Evolutionary conservation across 2,329 filamentous ascomycete genomes (phyloP), one percentile per base, ranked within the genome.

Genomic region (Fusarium haematococcum): DNA sequence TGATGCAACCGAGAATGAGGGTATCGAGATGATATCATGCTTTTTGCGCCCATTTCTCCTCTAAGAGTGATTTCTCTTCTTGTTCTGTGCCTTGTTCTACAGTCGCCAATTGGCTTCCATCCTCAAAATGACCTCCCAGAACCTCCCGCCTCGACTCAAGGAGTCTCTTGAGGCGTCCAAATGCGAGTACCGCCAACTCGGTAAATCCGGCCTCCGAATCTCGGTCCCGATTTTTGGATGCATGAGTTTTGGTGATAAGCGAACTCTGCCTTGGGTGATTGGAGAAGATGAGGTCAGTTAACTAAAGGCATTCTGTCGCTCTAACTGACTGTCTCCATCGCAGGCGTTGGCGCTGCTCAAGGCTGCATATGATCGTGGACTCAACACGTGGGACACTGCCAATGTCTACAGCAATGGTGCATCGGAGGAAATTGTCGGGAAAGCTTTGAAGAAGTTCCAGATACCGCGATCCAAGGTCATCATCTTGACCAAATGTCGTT

Each of bases 371-470:
- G 73, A 75, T 41, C 73, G 73, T 2, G 73, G 73, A 0, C 59
- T 75, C 6, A 75, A 75, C 5, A 75, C 73, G 0, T 75, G 73
- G 73, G 73, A 75, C 3, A 75, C 73, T 1, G 73, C 73, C 3
- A 75, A 75, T 16, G 48, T 43, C 0, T 75, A 75, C 43, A 73
- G 73, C 6, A 75, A 75, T 11, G 73, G 73, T 0, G 73, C 25
- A 0, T 75, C 73, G 0, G 73, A 75, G n/a, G 73, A 70, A 3
- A 75, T 75, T 1, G 61, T 75, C 6, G 73, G 73, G 0, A 75
- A 75, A 2, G 73, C 73, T 0, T 16, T 75, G 6, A 75, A 75
- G 1, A 75, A 75, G 0, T 70, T 65, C 23, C 32, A 71, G 2
- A 75, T 75, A 5, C 73, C 73, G 3, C 73, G 73, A 6, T 54